phyloP scores from a whole-genome alignment of 768 basidiomycete genomes.

The Mycena sanguinolenta region DNA sequence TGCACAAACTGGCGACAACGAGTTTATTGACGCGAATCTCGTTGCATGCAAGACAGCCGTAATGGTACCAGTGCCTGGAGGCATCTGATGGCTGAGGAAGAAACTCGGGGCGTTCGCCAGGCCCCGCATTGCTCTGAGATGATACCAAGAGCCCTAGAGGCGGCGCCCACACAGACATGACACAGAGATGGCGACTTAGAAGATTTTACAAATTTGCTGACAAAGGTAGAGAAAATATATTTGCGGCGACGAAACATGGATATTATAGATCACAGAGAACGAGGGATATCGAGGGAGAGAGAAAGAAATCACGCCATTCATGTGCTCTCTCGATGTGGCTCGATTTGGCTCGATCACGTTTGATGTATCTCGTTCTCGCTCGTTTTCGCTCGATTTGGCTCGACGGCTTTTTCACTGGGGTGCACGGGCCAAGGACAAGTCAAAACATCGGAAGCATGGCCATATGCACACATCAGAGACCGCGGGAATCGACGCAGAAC shows the following conservation, averaged over 20 bases:
- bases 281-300: too few relatives aligned
- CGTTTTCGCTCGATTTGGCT: too few relatives aligned
- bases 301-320: too few relatives aligned
- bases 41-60: neutral
- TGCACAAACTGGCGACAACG: neutral
- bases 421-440: too few relatives aligned
- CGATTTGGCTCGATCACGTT: too few relatives aligned
- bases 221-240: too few relatives aligned
- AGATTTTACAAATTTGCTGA: too few relatives aligned
- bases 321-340: too few relatives aligned
- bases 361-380: too few relatives aligned
- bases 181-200: too few relatives aligned
- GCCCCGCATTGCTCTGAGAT: neutral
- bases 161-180: conserved; percentile 1
- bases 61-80: neutral
- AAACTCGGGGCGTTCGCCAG: neutral
- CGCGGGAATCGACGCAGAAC: neutral
- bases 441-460: conserved; percentile 2
- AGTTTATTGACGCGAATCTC: neutral
- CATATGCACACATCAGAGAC: conserved; percentile 5
- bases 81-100: neutral
- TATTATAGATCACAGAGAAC: neutral
- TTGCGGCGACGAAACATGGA: too few relatives aligned
- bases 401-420: too few relatives aligned
- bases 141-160: neutral